Percentiles rank a stretch among this genome's conserved stretches.
Evolutionary conservation across 23 red algal genomes (phyloP).

Genomic region (Agarophyton chilense): DNA sequence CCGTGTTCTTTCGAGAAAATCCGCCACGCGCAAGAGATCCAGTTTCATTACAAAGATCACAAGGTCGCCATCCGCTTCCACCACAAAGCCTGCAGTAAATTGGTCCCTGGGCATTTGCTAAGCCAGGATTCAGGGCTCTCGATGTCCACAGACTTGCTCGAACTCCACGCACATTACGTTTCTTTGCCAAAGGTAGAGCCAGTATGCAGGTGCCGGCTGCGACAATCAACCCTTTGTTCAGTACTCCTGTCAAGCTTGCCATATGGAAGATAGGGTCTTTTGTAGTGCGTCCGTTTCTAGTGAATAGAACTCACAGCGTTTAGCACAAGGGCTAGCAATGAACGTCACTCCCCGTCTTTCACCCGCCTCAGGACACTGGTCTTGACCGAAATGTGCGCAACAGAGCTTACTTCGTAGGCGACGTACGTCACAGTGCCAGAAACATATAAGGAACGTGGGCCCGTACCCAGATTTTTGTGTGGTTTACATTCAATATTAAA

Average conservation of each 20-base stretch:
- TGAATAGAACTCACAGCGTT: no score
- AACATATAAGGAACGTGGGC: no score
- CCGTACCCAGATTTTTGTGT: no score
- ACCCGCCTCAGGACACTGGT: no score
- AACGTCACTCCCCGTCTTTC: no score
- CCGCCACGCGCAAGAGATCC: constrained; percentile 67
- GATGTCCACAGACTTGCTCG: constrained; percentile 55
- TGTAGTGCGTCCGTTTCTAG: no score
- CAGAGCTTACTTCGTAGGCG: no score
- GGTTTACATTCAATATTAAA: no score
- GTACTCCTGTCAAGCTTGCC: not conserved
- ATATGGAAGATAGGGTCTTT: not conserved
- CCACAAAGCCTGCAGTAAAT: constrained; percentile 73
- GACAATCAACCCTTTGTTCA: not conserved
- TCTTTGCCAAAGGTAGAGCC: constrained; percentile 41
- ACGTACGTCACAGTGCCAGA: no score
- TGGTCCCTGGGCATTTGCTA: not conserved
- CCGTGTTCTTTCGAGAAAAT: constrained; percentile 62
- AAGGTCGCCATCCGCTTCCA: constrained; percentile 52
- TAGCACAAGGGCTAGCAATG: no score
- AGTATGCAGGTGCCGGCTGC: constrained; percentile 9
- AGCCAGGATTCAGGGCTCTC: not conserved
- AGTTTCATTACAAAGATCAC: constrained; percentile 43
- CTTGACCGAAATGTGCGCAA: no score
- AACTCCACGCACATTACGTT: constrained; percentile 21